Evolutionary conservation across 2,329 filamentous ascomycete species (phyloP), one percentile per base, ranked within the genome.

Genomic region (Fusarium tuaranense): DNA sequence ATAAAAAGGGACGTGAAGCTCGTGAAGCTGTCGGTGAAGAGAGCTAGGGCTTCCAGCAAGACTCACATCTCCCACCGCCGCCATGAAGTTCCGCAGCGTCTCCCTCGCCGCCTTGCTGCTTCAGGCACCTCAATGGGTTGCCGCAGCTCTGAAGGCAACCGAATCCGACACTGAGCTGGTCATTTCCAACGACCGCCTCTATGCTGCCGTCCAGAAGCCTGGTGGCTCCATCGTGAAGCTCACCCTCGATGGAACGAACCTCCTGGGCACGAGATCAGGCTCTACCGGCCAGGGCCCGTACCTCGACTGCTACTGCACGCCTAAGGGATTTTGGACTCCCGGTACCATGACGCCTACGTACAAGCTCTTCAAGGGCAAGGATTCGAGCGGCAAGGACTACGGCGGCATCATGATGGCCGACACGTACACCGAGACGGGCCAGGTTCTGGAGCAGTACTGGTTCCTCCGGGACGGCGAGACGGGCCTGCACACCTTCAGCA

Each of bases 391-490:
- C 1, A 87, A 85, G 0, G 78, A 84, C 7, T 92, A 91, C 77
- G 90, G 86, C 5, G 90, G 90, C 2, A 86, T 92, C 36, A 84
- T 88, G 48, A 88, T 92, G 85, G 88, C 87, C 57, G 89, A 92
- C 68, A 88, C 85, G 0, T 92, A 91, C 76, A 83, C 86, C 0
- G 82, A 85, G 0, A 91, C 90, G 0, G 89, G 89, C 3, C 89
- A 92, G 76, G 76, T 88, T 7, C 82, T 92, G 18, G 87, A 92
- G 75, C 90, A 92, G 76, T 92, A 92, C 79, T 92, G 89, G 88
- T 92, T 92, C 74, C 81, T 92, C 4, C 84, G 88, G 13, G 89
- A 91, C 53, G 88, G 87, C 2, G 90, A 92, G 78, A 92, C 90
- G 0, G 90, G 90, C 0, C 79, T 92, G 39, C 90, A 92, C 76